Evolutionary conservation across 441 rosid genomes (phyloP), one percentile per base, ranked within the genome.

Genomic region (Geranium incanum): DNA sequence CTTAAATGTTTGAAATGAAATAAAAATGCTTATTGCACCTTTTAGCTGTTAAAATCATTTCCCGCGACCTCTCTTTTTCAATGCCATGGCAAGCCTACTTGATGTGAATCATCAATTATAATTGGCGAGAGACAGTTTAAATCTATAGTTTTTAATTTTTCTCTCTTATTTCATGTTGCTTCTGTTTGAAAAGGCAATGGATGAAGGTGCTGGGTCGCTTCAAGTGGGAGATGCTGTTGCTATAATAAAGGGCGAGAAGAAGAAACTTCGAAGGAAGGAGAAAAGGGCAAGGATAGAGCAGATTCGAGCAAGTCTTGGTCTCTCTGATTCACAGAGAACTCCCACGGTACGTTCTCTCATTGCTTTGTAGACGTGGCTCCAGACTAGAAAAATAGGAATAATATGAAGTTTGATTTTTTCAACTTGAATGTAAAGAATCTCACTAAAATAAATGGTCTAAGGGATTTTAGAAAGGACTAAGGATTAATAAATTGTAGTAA

Each of bases 241-340:
- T 71, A 82, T 94, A 75, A 88, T 94, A 77, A 92, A 85, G 87
- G 97, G 97, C n/a, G 83, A 83, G 77, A 89, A 92, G 67, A 92
- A 89, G 79, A 77, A 68, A 65, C 87, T 94, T 16, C 75, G 94
- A 38, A 88, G 97, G 82, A 94, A 94, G 80, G 97, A 94, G 80
- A 94, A 92, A 76, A 82, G 97, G 69, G 86, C 91, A 68, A 89
- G 99, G 80, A 92, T 94, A 74, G 97, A 90, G 84, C 97, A 91
- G 84, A 90, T 94, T 72, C 83, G 99, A 84, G 97, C 92, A 77
- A 92, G 86, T 76, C 91, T 94, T 66, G 97, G 99, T 75, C 97
- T 94, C 41, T 92, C 97, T 60, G 97, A 94, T 89, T 86, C 92
- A 69, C 97, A 94, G 74, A 90, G 97, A 86, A 94, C 99, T 71